phyloP scores from a whole-genome alignment of 208 protist genomes.

The Trypanosoma congolense region DNA sequence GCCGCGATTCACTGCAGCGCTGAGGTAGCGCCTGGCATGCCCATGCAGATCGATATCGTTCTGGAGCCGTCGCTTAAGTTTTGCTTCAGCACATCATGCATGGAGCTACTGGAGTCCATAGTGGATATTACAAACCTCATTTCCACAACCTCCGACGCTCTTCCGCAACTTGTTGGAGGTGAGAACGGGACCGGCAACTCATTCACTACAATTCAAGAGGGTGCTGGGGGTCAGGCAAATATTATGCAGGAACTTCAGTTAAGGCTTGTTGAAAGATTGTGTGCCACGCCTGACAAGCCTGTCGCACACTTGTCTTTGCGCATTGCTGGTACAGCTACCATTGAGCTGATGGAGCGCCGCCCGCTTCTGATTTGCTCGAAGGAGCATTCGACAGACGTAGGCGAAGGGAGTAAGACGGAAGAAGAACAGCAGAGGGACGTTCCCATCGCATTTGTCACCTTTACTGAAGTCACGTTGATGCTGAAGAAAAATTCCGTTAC shows the following conservation, averaged over 20 bases:
- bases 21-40: slow-evolving; percentile 27
- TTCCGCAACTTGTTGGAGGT: neutral
- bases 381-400: neutral
- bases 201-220: neutral
- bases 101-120: slow-evolving; percentile 66
- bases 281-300: slow-evolving; percentile 26
- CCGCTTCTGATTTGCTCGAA: neutral
- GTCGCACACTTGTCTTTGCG: slow-evolving; percentile 57
- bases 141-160: slow-evolving; percentile 29
- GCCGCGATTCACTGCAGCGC: slow-evolving; percentile 34
- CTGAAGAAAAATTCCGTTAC: slow-evolving; percentile 70
- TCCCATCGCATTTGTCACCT: slow-evolving; percentile 41
- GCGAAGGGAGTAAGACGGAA: too few species aligned
- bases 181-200: neutral
- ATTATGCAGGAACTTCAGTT: slow-evolving; percentile 8
- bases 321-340: slow-evolving; percentile 38
- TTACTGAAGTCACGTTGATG: slow-evolving; percentile 39
- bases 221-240: neutral
- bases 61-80: slow-evolving; percentile 33
- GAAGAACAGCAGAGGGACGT: slow-evolving; percentile 38
- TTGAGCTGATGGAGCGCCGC: slow-evolving; percentile 61
- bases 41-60: slow-evolving; percentile 36
- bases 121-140: slow-evolving; percentile 79
- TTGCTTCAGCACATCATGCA: slow-evolving; percentile 64
- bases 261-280: slow-evolving; percentile 13